A percentile compares a stretch with the other conserved stretches of the same genome.
Conservation (phyloP, 2,329 filamentous ascomycete genomes). For the Plectosphaerella plurivora region DNA sequence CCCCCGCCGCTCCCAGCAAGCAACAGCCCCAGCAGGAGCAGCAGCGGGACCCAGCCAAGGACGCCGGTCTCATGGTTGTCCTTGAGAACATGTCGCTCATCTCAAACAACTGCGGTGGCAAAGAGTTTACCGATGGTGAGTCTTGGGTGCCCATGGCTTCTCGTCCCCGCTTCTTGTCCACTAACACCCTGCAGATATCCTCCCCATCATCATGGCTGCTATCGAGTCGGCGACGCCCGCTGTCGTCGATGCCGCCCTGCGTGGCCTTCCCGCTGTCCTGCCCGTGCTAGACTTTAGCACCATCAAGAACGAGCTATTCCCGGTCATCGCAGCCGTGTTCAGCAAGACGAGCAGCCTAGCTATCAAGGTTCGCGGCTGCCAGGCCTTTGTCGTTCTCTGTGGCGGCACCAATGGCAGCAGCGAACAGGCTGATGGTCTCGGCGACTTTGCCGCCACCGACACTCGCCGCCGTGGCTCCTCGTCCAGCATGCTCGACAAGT, state of each 20-base stretch:
- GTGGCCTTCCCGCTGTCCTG: constrained; percentile 73
- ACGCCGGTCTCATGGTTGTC: constrained; percentile 87
- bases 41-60: constrained; percentile 69
- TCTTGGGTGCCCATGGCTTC: constrained; percentile 6
- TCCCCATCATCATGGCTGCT: constrained; percentile 79
- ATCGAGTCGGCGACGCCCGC: constrained; percentile 87
- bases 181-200: constrained; percentile 56
- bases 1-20: constrained; percentile 46
- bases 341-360: constrained; percentile 88
- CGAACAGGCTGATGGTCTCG: constrained; percentile 64
- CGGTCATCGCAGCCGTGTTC: constrained; percentile 84
- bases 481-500: constrained; percentile 87
- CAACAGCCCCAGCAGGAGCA: constrained; percentile 42
- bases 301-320: constrained; percentile 95
- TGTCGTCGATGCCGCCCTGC: constrained; percentile 79
- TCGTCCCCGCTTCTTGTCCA: background rate
- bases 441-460: constrained; percentile 57
- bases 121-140: constrained; percentile 89
- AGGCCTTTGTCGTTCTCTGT: constrained; percentile 86
- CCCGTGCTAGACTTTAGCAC: constrained; percentile 92
- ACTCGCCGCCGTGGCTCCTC: constrained; percentile 56
- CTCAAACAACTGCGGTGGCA: constrained; percentile 77
- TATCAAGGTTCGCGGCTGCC: constrained; percentile 89
- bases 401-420: constrained; percentile 61
- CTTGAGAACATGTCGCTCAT: constrained; percentile 77